Evolutionary conservation across 2,329 filamentous ascomycete genomes (phyloP), one percentile per base, ranked within the genome.

Genomic region (Fonsecaea erecta): DNA sequence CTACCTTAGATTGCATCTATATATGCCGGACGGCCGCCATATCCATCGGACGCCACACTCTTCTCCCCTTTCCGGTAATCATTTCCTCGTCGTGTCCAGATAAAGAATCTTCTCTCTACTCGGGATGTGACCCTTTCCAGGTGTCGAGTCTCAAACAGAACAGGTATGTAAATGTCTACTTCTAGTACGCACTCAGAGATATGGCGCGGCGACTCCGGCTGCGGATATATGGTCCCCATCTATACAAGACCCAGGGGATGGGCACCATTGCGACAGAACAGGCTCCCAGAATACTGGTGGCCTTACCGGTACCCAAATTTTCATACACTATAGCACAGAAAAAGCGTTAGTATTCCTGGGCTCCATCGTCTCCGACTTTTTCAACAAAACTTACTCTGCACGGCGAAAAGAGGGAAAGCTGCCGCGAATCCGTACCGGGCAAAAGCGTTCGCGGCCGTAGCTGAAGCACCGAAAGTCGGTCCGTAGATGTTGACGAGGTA

Each of bases 361-460:
- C 8, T 30, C 28, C 8, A 30, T 26, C 8, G 12, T 4, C 9
- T 30, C 21, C 28, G 28, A 30, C 11, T 3, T 26, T 5, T 1
- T 30, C 4, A 16, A 21, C 26, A 16, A 14, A 54, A 54, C 59
- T 54, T 46, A 61, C 59, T 73, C 53, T 63, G 71, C 9, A 72
- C 55, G 9, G 74, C 73, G 57, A 77, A 77, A 8, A 77, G 69
- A 1, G 76, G 76, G 43, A 77, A 77, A 1, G 72, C 72, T 1
- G 73, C 75, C 0, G 74, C 75, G 24, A 73, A 66, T 2, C 51
- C 43, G 43, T 75, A 75, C 11, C 76, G 70, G n/a, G 75, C 68
- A 3, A 77, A 69, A 2, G 73, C 71, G 52, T 75, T 76, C 2
- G 75, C 76, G 2, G 74, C 74, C n/a, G 74, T 58, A 2, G 73